Evolutionary conservation across 768 basidiomycete genomes (phyloP), one percentile per base, ranked within the genome.

Genomic region (Termitomyces titanicus): DNA sequence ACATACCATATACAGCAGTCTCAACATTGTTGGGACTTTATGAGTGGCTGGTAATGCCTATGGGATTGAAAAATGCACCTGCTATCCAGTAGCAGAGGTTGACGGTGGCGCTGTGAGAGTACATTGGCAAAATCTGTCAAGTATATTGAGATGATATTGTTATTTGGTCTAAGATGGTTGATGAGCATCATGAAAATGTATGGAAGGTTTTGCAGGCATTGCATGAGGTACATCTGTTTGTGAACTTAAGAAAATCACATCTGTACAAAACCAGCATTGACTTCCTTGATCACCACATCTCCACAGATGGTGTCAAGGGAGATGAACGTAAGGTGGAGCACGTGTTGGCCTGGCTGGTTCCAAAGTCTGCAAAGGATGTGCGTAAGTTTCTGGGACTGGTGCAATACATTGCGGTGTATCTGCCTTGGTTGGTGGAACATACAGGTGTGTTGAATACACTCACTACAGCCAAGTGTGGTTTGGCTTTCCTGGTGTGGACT

Each of bases 61-160:
- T 53, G 43, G 52, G 52, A 1, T 18, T 53, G 12, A 1, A 34
- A 0, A 53, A 53, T 18, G 40, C 34, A 13, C 52, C 52, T 2
- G 52, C 43, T 0, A 53, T 53, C 13, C 33, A 46, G 6, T 34
- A 53, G 20, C n/a, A 15, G 0, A 10, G 38, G 0, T 12, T 55
- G 0, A 55, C 20, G 2, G 46, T 15, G 0, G 64, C 60, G 0
- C 47, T 67, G 2, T 27, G 27, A 17, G 24, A 34, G 0, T 49
- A 38, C n/a, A 64, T 70, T 11, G 54, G 56, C 1, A 52, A 50
- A 22, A 39, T 61, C 2, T 63, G 57, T 38, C 49, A 56, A 29
- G 58, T 70, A 0, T 68, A 65, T 38, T 20, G 68, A 6, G 66
- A 70, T 44, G 61, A 70, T 43, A 66, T 66, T 48, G 54, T 68